Percentiles rank a stretch among this genome's conserved stretches.
These are phyloP conservation scores for Plantago lanceolata DNA, from an alignment of 305 asterid genomes.

Conservation along the genomic window DNA sequence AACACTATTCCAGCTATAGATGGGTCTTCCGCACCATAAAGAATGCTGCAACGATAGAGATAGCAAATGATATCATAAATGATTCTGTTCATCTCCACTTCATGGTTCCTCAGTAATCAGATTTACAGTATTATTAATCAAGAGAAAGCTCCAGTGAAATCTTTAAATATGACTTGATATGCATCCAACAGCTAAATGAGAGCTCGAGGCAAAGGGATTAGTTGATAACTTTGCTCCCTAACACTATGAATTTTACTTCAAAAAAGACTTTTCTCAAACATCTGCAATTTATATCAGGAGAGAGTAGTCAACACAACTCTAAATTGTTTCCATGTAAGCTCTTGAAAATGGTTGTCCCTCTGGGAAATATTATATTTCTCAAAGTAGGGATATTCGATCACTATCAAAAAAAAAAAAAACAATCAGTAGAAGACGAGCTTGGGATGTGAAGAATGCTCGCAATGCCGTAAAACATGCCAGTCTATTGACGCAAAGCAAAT, in stretches of 20 bases:
- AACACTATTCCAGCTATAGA: slow-evolving; percentile 98
- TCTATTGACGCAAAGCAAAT: slow-evolving; percentile 17
- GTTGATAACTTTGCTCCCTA: neutral
- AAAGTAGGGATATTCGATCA: slow-evolving; percentile 13
- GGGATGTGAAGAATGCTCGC: slow-evolving; percentile 2
- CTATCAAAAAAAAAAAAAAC: slow-evolving; percentile 10
- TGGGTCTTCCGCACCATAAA: slow-evolving; percentile 97
- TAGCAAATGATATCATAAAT: slow-evolving; percentile 22
- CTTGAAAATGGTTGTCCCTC: neutral
- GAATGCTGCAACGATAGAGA: slow-evolving; percentile 59
- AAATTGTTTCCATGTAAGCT: slow-evolving; percentile 5
- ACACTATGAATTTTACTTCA: neutral
- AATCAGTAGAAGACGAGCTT: neutral
- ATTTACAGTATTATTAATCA: neutral
- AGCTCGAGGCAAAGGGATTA: neutral
- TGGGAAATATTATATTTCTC: neutral
- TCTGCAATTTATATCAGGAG: slow-evolving; percentile 10
- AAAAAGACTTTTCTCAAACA: neutral
- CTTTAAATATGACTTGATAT: neutral
- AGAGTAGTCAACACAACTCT: neutral
- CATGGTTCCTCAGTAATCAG: neutral
- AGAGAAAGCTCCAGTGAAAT: neutral
- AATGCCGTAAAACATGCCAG: slow-evolving; percentile 16
- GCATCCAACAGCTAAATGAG: neutral
- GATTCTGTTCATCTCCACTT: slow-evolving; percentile 12